Percentiles rank a stretch among this genome's conserved stretches.
Conservation (phyloP, 495 filamentous ascomycete species). For the Penicillium ochrochloron region DNA sequence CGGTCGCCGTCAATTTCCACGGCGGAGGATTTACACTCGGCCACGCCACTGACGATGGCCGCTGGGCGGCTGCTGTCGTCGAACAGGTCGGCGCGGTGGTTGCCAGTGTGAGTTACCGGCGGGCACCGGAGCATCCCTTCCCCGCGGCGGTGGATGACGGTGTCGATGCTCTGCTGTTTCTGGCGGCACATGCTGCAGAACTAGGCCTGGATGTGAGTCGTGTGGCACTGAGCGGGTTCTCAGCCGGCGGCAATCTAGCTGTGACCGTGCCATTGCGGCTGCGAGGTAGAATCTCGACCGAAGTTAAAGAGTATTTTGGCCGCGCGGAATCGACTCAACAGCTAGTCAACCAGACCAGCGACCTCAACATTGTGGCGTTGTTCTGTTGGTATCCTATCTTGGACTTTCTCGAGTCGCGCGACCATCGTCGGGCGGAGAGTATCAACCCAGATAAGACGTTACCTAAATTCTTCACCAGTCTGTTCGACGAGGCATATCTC, state of each 20-base stretch:
- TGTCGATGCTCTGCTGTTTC: constrained; percentile 68
- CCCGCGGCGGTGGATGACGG: constrained; percentile 78
- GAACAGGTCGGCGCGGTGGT: constrained; percentile 65
- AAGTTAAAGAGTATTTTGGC: constrained; percentile 34
- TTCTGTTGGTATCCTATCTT: constrained; percentile 85
- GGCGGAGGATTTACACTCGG: constrained; percentile 82
- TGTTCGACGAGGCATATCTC: constrained; percentile 89
- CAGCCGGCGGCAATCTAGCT: constrained; percentile 83
- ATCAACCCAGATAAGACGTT: constrained; percentile 72
- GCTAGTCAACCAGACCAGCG: constrained; percentile 39
- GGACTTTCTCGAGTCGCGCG: constrained; percentile 79
- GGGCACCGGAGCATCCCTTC: constrained; percentile 79
- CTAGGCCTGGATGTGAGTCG: constrained; percentile 60
- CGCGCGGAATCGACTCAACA: constrained; percentile 47
- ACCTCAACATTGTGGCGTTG: constrained; percentile 55
- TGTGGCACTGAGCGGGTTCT: constrained; percentile 83
- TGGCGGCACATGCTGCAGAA: constrained; percentile 62
- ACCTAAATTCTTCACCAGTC: constrained; percentile 71
- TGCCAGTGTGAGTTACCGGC: constrained; percentile 73
- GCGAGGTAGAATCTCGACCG: constrained; percentile 34
- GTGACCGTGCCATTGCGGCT: constrained; percentile 80
- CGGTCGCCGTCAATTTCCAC: constrained; percentile 74
- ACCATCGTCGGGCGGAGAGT: constrained; percentile 69
- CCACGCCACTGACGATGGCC: constrained; percentile 68
- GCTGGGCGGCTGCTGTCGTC: constrained; percentile 65